Evolutionary conservation across 805 yeast genomes (phyloP).

Genomic region (Zygosaccharomyces gambellarensis): DNA sequence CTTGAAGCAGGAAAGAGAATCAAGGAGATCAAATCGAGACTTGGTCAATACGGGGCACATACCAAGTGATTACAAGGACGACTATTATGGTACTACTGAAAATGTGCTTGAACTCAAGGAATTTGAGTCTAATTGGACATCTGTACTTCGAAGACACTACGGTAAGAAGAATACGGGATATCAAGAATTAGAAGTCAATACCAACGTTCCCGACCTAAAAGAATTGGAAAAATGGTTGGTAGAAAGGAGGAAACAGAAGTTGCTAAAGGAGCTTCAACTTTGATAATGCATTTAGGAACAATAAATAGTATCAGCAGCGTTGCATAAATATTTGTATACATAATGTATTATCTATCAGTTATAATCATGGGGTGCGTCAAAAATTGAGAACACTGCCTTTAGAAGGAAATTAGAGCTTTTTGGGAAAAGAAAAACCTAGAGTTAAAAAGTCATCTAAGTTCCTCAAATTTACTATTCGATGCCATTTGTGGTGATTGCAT

Average conservation of each 20-base stretch:
- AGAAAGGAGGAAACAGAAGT: constrained; percentile 40
- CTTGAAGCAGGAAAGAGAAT: constrained; percentile 35
- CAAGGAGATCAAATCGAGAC: constrained; percentile 15
- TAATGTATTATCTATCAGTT: background rate
- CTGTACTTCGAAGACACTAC: constrained; percentile 8
- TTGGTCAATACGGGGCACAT: constrained; percentile 7
- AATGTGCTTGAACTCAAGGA: background rate
- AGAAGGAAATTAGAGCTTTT: constrained; percentile 14
- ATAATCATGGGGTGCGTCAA: constrained; percentile 11
- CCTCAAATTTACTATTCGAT: constrained; percentile 1
- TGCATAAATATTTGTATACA: background rate
- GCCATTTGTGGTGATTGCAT: constrained; percentile 8
- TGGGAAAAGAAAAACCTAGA: too few species aligned
- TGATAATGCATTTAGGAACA: constrained; percentile 1
- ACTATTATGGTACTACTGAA: constrained; percentile 4
- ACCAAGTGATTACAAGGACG: constrained; percentile 9
- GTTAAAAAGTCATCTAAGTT: too few species aligned
- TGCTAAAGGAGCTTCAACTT: constrained; percentile 32
- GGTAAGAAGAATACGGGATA: constrained; percentile 13
- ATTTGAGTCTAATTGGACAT: constrained; percentile 18
- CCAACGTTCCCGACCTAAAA: constrained; percentile 31
- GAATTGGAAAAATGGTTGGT: constrained; percentile 47
- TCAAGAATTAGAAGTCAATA: background rate
- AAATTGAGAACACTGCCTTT: constrained; percentile 25
- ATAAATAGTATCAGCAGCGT: background rate